These are phyloP conservation scores for Corinectria fuckeliana DNA, from an alignment of 2,329 filamentous ascomycete species.

Conservation along the genomic window DNA sequence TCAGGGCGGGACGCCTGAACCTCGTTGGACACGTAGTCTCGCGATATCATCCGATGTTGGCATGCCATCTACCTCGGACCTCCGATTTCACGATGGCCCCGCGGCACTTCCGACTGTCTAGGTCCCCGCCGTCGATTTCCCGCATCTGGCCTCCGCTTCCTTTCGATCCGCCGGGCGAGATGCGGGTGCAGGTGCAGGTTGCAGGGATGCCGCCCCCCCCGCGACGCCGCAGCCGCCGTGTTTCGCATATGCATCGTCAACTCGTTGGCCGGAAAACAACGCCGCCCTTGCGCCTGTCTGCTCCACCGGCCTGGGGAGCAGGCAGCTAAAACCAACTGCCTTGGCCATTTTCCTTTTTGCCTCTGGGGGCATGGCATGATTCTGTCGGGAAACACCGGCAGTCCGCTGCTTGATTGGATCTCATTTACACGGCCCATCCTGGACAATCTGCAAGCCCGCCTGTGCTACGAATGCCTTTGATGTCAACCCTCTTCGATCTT, in stretches of 20 bases:
- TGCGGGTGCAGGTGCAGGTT: constrained; percentile 1
- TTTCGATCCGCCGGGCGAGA: background rate
- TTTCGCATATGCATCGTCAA: constrained; percentile 23
- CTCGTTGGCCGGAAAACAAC: constrained; percentile 9
- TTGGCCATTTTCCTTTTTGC: too few relatives aligned
- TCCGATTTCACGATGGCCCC: constrained; percentile 17
- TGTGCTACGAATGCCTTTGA: constrained; percentile 12
- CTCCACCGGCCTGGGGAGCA: too few relatives aligned
- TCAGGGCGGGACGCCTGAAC: too few relatives aligned
- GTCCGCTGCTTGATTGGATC: constrained; percentile 13
- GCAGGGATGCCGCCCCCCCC: constrained; percentile 18
- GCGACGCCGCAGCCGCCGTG: constrained; percentile 20
- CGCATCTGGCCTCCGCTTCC: constrained; percentile 14
- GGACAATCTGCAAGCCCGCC: constrained; percentile 13
- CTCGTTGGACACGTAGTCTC: constrained; percentile 34
- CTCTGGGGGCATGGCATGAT: constrained; percentile 36
- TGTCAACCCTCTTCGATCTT: constrained; percentile 12
- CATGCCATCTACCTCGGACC: constrained; percentile 24
- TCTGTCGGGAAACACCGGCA: constrained; percentile 37
- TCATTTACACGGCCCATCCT: constrained; percentile 24
- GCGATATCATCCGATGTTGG: constrained; percentile 38
- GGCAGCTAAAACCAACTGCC: too few relatives aligned
- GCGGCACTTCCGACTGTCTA: constrained; percentile 20
- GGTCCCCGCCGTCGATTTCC: constrained; percentile 21
- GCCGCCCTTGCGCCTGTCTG: background rate